These are phyloP conservation scores for Trypanosoma theileri DNA, from an alignment of 208 protist species.

Conservation along the genomic window DNA sequence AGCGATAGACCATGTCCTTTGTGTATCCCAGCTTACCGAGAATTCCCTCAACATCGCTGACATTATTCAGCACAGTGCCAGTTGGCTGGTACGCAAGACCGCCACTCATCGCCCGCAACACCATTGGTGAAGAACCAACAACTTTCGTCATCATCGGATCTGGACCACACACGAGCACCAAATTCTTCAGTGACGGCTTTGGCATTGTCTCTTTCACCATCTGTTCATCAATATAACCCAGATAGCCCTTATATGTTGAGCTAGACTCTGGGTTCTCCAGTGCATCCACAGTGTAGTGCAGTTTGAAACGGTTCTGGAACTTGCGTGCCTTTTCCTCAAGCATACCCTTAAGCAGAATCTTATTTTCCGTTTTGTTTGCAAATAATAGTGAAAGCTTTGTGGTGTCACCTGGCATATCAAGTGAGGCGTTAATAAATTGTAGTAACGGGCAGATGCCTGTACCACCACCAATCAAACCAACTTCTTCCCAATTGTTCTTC, in stretches of 20 bases:
- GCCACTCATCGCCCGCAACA: conserved; percentile 71
- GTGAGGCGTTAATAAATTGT: conserved; percentile 87
- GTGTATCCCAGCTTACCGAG: conserved; percentile 71
- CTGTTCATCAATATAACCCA: conserved; percentile 71
- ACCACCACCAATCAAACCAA: conserved; percentile 90
- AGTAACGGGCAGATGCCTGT: conserved; percentile 92
- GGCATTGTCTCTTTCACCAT: conserved; percentile 82
- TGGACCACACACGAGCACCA: conserved; percentile 88
- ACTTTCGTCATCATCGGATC: conserved; percentile 84
- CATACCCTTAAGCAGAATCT: conserved; percentile 91
- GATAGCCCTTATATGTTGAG: conserved; percentile 70
- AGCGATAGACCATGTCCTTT: conserved; percentile 86
- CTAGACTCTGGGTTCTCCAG: conserved; percentile 57
- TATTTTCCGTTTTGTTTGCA: conserved; percentile 90
- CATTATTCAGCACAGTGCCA: conserved; percentile 74
- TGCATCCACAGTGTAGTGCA: conserved; percentile 88
- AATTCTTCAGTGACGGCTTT: conserved; percentile 56
- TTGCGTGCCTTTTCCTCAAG: conserved; percentile 70
- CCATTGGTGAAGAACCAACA: conserved; percentile 48
- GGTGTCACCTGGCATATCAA: conserved; percentile 77
- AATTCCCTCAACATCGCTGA: conserved; percentile 70
- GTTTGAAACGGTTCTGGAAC: conserved; percentile 72
- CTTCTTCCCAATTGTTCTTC: conserved; percentile 73
- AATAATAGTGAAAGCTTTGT: conserved; percentile 87
- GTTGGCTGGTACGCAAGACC: conserved; percentile 78